phyloP scores from a whole-genome alignment of 2,329 filamentous ascomycete species.

The Fusarium poae region DNA sequence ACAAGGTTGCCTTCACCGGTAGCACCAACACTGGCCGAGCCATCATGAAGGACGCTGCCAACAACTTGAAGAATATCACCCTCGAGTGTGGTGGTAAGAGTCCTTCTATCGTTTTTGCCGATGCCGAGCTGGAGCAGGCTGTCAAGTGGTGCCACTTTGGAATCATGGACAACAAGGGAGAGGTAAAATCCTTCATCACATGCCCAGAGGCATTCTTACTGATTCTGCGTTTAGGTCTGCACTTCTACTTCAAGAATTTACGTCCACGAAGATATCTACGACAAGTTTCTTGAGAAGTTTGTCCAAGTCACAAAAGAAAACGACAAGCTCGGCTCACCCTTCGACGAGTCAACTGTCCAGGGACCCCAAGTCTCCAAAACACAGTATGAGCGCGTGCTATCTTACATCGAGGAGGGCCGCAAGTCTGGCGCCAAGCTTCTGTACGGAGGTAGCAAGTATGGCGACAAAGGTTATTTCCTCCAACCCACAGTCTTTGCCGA shows the following conservation, averaged over 20 bases:
- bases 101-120: constrained; percentile 68
- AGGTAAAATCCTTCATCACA: constrained; percentile 53
- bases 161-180: constrained; percentile 68
- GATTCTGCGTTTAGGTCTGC: constrained; percentile 60
- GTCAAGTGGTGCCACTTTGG: constrained; percentile 63
- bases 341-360: constrained; percentile 71
- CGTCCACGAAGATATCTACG: constrained; percentile 68
- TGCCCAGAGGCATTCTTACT: neutral
- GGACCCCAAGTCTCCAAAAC: constrained; percentile 74
- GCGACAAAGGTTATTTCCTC: constrained; percentile 48
- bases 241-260: constrained; percentile 70
- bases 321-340: constrained; percentile 72
- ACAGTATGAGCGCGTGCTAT: constrained; percentile 73
- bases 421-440: constrained; percentile 71
- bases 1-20: constrained; percentile 79
- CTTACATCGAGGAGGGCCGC: constrained; percentile 74
- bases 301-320: constrained; percentile 60
- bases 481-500: constrained; percentile 49
- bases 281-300: constrained; percentile 71
- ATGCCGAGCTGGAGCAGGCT: constrained; percentile 70
- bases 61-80: constrained; percentile 70
- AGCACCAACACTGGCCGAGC: constrained; percentile 74
- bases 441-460: constrained; percentile 49
- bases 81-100: constrained; percentile 71
- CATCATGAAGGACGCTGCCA: constrained; percentile 76